Evolutionary conservation across 1,284 basidiomycete species (phyloP), one percentile per base, ranked within the genome.

Genomic region (Vanrija sp.): DNA sequence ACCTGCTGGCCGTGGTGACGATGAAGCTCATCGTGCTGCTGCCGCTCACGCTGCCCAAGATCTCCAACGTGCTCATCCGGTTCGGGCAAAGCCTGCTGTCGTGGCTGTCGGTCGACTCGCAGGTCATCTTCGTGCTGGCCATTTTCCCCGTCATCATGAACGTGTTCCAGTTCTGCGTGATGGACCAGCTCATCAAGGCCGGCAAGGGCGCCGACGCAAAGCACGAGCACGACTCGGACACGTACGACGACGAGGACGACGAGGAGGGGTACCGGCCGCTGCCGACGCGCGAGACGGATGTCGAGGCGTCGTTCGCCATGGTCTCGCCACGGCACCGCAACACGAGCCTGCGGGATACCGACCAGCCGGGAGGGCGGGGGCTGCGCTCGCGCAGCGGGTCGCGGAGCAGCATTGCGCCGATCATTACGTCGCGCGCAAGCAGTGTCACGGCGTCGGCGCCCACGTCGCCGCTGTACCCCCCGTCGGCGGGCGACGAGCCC

Each of bases 131-230:
- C 66, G 86, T 86, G 38, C 95, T 97, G 89, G 90, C 91, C 53
- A 72, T 97, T 47, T 94, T 96, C 78, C 94, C 94, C 1, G 86
- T 94, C 58, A 80, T 87, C 55, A 96, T 96, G 92, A 97, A 93
- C 73, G 79, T 93, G 47, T 64, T 92, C 18, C 91, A 95, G 72
- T 77, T 78, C 65, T 74, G 74, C 39, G 57, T 78, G 23, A 73
- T 79, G 38, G 78, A 79, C 56, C 72, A 73, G 46, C 54, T 77
- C 46, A 74, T 78, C 67, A 78, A 77, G 57, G 68, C 62, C 26
- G 64, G 68, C 40, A 61, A 61, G 49, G 44, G 43, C 38, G 40
- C 46, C 28, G 59, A 61, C 25, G 16, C 12, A 6, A 52, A 53
- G 46, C 39, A 45, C n/a, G 18, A 18, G 5, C 18, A 21, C 4